These are phyloP conservation scores for Nannochloropsis gaditana DNA, from an alignment of 108 stramenopile species.

Conservation along the genomic window DNA sequence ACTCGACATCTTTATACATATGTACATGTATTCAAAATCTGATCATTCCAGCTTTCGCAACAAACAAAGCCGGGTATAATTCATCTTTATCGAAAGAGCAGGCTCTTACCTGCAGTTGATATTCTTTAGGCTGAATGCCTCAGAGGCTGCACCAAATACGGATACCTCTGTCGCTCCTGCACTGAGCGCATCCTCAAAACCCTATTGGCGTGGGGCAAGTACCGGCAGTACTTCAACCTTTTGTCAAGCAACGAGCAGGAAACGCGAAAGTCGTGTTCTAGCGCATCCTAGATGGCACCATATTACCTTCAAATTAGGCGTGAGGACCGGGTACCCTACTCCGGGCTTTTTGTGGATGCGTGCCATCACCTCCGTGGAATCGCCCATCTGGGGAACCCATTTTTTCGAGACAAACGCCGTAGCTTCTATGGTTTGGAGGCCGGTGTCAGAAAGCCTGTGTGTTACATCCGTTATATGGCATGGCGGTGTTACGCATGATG, in stretches of 20 bases:
- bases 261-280: too few species aligned
- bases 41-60: too few species aligned
- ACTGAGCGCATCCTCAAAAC: constrained; percentile 22
- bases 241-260: too few species aligned
- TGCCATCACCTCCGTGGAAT: constrained; percentile 59
- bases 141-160: constrained; percentile 76
- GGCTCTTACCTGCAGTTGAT: constrained; percentile 61
- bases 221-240: too few species aligned
- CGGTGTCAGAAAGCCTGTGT: constrained; percentile 57
- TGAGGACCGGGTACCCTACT: constrained; percentile 56
- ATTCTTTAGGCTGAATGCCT: constrained; percentile 68
- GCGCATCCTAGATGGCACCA: neutral
- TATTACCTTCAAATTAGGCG: constrained; percentile 67
- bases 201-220: neutral
- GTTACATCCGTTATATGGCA: too few species aligned
- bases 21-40: too few species aligned
- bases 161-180: constrained; percentile 55
- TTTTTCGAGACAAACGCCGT: constrained; percentile 78
- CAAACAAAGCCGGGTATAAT: neutral
- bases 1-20: too few species aligned
- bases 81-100: too few species aligned
- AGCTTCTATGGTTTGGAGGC: constrained; percentile 65
- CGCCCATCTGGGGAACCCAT: constrained; percentile 82
- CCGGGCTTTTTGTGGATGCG: constrained; percentile 34
- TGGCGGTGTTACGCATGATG: too few species aligned